Evolutionary conservation across 768 basidiomycete genomes (phyloP).

Genomic region (Lactarius hengduanensis): DNA sequence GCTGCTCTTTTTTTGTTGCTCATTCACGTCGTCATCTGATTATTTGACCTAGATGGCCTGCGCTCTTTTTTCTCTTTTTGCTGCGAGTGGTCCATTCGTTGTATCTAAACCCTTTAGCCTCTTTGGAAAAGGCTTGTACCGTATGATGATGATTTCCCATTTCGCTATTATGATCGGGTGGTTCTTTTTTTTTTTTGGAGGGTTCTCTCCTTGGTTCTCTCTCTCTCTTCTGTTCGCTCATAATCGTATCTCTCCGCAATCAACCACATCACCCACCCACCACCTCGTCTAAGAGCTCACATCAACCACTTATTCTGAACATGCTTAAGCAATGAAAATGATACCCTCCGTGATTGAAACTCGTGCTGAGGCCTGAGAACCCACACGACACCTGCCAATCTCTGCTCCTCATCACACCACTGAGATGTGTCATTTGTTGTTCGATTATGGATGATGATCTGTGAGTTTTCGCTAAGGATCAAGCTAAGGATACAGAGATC

Average conservation of each 20-base stretch:
- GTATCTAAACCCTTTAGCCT: constrained; percentile 21
- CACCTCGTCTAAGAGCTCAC: background rate
- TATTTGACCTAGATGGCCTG: constrained; percentile 1
- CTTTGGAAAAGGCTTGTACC: constrained; percentile 17
- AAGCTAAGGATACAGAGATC: no score
- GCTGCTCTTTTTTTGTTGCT: background rate
- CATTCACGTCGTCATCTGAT: background rate
- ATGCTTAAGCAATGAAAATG: background rate
- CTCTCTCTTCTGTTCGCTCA: background rate
- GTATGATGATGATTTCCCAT: constrained; percentile 6
- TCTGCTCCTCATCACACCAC: no score
- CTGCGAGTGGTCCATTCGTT: constrained; percentile 14
- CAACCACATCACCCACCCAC: background rate
- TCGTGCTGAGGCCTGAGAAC: background rate
- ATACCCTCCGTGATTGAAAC: background rate
- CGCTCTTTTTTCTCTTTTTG: background rate
- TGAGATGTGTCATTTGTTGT: no score
- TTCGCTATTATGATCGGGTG: constrained; percentile 21
- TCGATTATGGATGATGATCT: no score
- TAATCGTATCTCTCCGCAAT: background rate
- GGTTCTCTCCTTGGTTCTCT: background rate
- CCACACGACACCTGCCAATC: no score
- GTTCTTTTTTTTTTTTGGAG: constrained; percentile 16
- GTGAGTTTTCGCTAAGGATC: no score
- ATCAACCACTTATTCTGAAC: no score